Evolutionary conservation across 2,329 filamentous ascomycete species (phyloP).

Genomic region (Gnomoniopsis sp.): DNA sequence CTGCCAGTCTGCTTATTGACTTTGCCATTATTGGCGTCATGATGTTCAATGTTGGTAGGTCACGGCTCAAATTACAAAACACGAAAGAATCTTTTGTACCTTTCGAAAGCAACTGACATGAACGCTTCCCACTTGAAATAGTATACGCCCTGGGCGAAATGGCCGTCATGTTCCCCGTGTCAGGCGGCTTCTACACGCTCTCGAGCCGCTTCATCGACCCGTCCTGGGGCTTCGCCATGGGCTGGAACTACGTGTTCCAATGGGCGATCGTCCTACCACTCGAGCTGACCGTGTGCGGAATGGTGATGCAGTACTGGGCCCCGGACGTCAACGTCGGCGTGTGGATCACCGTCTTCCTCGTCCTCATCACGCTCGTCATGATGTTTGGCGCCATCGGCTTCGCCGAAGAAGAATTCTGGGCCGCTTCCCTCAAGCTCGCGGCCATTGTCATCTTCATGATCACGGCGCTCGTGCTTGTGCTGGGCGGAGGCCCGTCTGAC

Average conservation of each 20-base stretch:
- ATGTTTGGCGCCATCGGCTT: conserved; percentile 55
- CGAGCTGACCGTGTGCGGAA: conserved; percentile 45
- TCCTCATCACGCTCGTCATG: conserved; percentile 49
- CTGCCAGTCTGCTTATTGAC: conserved; percentile 41
- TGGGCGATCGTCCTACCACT: conserved; percentile 46
- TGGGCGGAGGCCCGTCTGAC: conserved; percentile 55
- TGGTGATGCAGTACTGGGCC: conserved; percentile 49
- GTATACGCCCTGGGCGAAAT: conserved; percentile 60
- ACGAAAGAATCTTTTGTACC: no score
- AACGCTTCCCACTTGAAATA: no score
- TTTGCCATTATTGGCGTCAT: conserved; percentile 57
- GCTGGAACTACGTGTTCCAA: conserved; percentile 44
- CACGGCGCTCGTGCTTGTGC: conserved; percentile 54
- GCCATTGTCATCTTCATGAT: conserved; percentile 64
- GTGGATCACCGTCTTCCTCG: conserved; percentile 56
- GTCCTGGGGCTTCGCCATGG: conserved; percentile 50
- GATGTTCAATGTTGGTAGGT: conserved; percentile 50
- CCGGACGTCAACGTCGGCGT: conserved; percentile 41
- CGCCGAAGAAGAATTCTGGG: conserved; percentile 58
- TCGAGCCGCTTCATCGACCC: conserved; percentile 56
- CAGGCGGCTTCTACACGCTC: conserved; percentile 57
- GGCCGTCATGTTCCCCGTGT: conserved; percentile 53
- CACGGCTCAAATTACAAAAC: no score
- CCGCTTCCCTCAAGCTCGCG: conserved; percentile 53
- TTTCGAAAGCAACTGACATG: no score